phyloP scores from a whole-genome alignment of 345 rosid genomes.

The Physaria fendleri region DNA sequence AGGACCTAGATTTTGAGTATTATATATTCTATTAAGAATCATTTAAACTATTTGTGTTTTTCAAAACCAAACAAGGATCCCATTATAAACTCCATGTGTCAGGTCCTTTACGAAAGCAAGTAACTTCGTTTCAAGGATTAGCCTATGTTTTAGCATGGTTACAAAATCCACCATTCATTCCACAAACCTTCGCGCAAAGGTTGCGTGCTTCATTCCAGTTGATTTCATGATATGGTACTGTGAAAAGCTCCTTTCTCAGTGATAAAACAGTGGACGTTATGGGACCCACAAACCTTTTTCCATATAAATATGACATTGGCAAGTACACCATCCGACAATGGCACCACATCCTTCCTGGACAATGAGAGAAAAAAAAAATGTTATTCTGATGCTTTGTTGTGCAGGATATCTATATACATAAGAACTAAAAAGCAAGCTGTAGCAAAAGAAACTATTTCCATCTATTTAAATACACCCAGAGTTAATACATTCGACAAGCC shows the following conservation, averaged over 20 bases:
- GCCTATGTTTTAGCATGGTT: neutral
- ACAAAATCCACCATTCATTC: slow-evolving; percentile 4
- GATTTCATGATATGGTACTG: slow-evolving; percentile 75
- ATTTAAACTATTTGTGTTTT: neutral
- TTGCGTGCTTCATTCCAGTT: slow-evolving; percentile 86
- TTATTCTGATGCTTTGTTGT: neutral
- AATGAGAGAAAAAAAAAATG: neutral
- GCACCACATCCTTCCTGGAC: slow-evolving; percentile 98
- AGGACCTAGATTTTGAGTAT: neutral
- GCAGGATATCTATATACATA: neutral
- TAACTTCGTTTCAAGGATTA: neutral
- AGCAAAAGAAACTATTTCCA: neutral
- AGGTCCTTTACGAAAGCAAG: slow-evolving; percentile 2
- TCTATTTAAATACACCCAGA: neutral
- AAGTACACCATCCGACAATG: slow-evolving; percentile 99
- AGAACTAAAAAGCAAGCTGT: neutral
- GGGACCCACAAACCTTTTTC: slow-evolving; percentile 94
- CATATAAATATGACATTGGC: slow-evolving; percentile 95
- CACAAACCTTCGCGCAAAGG: slow-evolving; percentile 86
- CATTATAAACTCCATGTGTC: neutral
- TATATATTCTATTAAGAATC: neutral
- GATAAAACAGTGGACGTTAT: slow-evolving; percentile 77
- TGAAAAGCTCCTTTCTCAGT: slow-evolving; percentile 79
- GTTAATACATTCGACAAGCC: neutral
- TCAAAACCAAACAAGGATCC: slow-evolving; percentile 3